A percentile compares a stretch with the other conserved stretches of the same genome.
Evolutionary conservation across 2,329 filamentous ascomycete genomes (phyloP).

Genomic region (Amylocarpus encephaloides): DNA sequence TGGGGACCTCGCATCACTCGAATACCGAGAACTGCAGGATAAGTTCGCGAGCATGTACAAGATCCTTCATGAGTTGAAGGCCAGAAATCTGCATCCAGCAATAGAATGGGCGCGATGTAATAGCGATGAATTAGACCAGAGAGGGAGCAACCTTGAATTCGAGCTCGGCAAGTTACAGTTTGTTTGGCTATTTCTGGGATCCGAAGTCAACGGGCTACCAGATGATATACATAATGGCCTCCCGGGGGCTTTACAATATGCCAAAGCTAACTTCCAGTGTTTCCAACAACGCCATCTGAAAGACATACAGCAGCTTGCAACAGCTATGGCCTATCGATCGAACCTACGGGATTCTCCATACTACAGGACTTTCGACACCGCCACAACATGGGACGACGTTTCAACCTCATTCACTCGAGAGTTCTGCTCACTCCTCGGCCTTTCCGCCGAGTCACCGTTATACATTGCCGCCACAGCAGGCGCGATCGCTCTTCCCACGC

Average conservation of each 20-base stretch:
- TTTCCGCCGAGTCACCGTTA: conserved; percentile 86
- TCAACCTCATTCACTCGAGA: conserved; percentile 84
- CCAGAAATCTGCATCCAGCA: conserved; percentile 70
- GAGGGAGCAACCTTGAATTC: conserved; percentile 91
- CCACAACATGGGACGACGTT: conserved; percentile 74
- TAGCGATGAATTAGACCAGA: conserved; percentile 62
- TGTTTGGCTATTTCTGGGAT: conserved; percentile 75
- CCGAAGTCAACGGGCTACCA: conserved; percentile 47
- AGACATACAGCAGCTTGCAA: conserved; percentile 76
- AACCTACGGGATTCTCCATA: conserved; percentile 78
- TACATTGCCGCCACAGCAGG: conserved; percentile 91
- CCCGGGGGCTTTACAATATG: conserved; percentile 67
- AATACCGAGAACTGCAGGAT: conserved; percentile 63
- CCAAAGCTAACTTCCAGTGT: conserved; percentile 61
- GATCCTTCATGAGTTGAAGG: conserved; percentile 72
- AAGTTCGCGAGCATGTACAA: conserved; percentile 87
- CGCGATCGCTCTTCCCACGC: conserved; percentile 79
- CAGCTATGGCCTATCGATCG: conserved; percentile 70
- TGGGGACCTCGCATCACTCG: conserved; percentile 47
- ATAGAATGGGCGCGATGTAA: conserved; percentile 80
- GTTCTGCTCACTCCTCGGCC: conserved; percentile 84
- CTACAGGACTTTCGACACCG: conserved; percentile 66
- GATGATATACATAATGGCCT: conserved; percentile 51
- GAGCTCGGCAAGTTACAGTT: conserved; percentile 88
- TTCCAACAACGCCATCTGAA: conserved; percentile 70